Evolutionary conservation across 2,329 filamentous ascomycete species (phyloP).

Genomic region (Penicillium decumbens): DNA sequence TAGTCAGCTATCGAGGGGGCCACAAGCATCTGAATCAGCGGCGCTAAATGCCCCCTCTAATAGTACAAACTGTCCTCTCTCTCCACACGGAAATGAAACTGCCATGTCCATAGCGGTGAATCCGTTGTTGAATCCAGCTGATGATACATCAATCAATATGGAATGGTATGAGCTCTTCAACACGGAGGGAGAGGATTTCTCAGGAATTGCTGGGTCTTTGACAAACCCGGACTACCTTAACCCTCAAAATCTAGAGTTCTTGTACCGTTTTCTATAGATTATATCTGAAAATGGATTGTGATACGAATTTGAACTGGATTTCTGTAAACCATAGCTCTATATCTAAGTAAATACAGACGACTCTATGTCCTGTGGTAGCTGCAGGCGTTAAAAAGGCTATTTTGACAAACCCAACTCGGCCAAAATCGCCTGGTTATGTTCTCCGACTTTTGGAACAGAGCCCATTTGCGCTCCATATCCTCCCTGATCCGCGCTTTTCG

Average conservation of each 20-base stretch:
- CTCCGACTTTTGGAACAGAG: slow-evolving; percentile 47
- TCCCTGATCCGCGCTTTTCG: slow-evolving; percentile 25
- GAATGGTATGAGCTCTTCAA: slow-evolving; percentile 32
- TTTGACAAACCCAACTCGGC: slow-evolving; percentile 37
- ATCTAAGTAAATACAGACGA: background rate
- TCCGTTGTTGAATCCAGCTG: slow-evolving; percentile 6
- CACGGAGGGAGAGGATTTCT: slow-evolving; percentile 28
- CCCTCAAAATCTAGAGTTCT: slow-evolving; percentile 29
- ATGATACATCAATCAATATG: slow-evolving; percentile 20
- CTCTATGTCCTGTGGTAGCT: background rate
- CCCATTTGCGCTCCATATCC: slow-evolving; percentile 24
- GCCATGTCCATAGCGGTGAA: slow-evolving; percentile 1
- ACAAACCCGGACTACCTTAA: slow-evolving; percentile 31
- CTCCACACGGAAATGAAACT: slow-evolving; percentile 4
- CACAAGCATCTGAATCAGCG: background rate
- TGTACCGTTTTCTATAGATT: slow-evolving; percentile 29
- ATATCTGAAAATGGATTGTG: background rate
- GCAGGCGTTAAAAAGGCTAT: background rate
- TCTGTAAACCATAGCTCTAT: background rate
- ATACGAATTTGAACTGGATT: background rate
- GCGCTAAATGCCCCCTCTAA: slow-evolving; percentile 2
- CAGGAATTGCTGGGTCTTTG: slow-evolving; percentile 27
- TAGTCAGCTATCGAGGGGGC: background rate
- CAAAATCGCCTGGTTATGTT: slow-evolving; percentile 50
- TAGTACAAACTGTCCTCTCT: background rate